phyloP scores from a whole-genome alignment of 768 basidiomycete genomes.

The Leccinum imitatum region DNA sequence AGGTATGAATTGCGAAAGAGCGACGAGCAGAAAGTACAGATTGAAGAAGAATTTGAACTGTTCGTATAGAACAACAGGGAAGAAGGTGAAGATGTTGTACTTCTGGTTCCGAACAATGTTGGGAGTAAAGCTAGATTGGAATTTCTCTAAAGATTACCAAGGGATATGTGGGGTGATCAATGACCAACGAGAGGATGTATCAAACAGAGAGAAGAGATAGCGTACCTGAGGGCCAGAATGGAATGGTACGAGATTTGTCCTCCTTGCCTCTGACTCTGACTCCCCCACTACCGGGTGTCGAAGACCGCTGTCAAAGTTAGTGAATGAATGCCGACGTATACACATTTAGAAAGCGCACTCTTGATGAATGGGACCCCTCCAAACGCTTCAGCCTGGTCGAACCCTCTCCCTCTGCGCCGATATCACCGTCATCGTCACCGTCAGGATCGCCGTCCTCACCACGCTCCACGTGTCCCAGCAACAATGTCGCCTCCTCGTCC shows the following conservation, averaged over 20 bases:
- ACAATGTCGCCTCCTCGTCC: conserved; percentile 58
- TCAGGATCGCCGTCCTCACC: conserved; percentile 37
- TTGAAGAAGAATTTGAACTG: conserved; percentile 99
- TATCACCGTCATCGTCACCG: conserved; percentile 39
- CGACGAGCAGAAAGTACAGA: conserved; percentile 95
- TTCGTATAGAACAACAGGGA: conserved; percentile 96
- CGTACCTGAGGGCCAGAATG: conserved; percentile 72
- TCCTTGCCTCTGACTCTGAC: conserved; percentile 34
- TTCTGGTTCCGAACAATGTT: conserved; percentile 98
- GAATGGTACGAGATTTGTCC: conserved; percentile 75
- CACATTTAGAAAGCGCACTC: conserved; percentile 13
- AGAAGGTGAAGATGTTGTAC: conserved; percentile 95
- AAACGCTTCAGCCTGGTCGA: conserved; percentile 28
- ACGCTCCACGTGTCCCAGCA: conserved; percentile 37
- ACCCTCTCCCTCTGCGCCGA: conserved; percentile 32
- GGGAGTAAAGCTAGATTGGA: conserved; percentile 70
- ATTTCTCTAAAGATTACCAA: conserved; percentile 51
- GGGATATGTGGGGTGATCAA: background rate
- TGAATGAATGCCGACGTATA: background rate
- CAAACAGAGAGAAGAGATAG: background rate
- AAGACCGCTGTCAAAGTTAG: conserved; percentile 21
- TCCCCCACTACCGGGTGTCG: conserved; percentile 13
- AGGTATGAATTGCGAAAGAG: conserved; percentile 93
- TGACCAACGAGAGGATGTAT: background rate
- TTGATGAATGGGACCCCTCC: conserved; percentile 22